phyloP scores from a whole-genome alignment of 2,329 filamentous ascomycete genomes.

The Zymoseptoria pseudotritici region DNA sequence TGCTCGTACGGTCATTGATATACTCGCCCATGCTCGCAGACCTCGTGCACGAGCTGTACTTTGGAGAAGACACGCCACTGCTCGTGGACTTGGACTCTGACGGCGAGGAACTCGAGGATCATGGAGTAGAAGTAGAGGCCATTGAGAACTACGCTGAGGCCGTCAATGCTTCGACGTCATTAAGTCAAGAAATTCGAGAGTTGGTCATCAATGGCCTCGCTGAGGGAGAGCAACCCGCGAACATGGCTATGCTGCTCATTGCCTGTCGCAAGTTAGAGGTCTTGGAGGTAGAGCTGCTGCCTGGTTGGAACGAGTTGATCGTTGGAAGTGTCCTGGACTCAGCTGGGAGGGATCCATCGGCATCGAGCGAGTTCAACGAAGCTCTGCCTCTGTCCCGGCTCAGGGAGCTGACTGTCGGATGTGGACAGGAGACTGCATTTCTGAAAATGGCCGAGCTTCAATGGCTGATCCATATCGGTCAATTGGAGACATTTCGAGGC shows the following conservation, averaged over 20 bases:
- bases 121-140: not conserved
- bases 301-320: not conserved
- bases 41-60: not conserved
- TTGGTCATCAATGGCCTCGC: not conserved
- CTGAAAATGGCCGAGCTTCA: not conserved
- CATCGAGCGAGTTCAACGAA: not conserved
- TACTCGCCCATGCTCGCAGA: not conserved
- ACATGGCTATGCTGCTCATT: not conserved
- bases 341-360: not conserved
- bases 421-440: not conserved
- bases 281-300: not conserved
- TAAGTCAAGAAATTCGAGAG: not conserved
- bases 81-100: not conserved
- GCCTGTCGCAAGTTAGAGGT: not conserved
- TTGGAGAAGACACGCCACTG: not conserved
- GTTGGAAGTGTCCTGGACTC: not conserved
- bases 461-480: not conserved
- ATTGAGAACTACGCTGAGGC: not conserved
- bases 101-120: not conserved
- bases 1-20: not conserved
- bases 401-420: not conserved
- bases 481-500: not conserved
- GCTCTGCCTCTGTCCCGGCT: not conserved
- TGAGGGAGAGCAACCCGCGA: not conserved
- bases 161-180: not conserved